These are phyloP conservation scores for Jackrogersella minutella DNA, from an alignment of 495 filamentous ascomycete genomes.

Conservation along the genomic window DNA sequence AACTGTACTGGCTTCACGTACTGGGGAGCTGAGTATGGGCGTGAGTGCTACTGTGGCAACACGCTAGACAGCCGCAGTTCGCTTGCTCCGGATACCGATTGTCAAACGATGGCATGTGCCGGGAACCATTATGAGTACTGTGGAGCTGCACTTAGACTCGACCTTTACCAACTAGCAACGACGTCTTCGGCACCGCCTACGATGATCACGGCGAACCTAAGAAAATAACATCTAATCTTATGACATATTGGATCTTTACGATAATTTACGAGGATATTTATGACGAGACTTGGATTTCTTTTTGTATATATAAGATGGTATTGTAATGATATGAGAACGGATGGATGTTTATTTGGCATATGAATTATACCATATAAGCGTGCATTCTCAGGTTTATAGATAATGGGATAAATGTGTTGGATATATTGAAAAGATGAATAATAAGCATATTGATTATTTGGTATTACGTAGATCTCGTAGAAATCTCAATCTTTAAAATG, in stretches of 20 bases:
- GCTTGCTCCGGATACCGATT: conserved; percentile 44
- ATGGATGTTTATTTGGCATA: background rate
- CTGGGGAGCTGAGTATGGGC: conserved; percentile 47
- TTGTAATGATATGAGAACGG: background rate
- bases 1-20: conserved; percentile 45
- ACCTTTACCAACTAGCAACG: conserved; percentile 42
- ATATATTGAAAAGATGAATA: background rate
- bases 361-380: background rate
- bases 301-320: background rate
- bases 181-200: background rate
- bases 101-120: conserved; percentile 44
- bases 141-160: conserved; percentile 46
- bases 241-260: conserved; percentile 47
- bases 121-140: conserved; percentile 47
- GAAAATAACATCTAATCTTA: background rate
- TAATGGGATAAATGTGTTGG: background rate
- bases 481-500: too few species aligned
- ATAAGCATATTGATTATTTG: too few species aligned
- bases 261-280: conserved; percentile 21
- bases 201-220: conserved; percentile 4
- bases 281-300: background rate
- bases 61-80: conserved; percentile 43
- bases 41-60: conserved; percentile 54
- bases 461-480: background rate
- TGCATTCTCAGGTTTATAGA: background rate